Conservation (phyloP, 2,329 filamentous ascomycete species). For the Penicillium occitanis region DNA sequence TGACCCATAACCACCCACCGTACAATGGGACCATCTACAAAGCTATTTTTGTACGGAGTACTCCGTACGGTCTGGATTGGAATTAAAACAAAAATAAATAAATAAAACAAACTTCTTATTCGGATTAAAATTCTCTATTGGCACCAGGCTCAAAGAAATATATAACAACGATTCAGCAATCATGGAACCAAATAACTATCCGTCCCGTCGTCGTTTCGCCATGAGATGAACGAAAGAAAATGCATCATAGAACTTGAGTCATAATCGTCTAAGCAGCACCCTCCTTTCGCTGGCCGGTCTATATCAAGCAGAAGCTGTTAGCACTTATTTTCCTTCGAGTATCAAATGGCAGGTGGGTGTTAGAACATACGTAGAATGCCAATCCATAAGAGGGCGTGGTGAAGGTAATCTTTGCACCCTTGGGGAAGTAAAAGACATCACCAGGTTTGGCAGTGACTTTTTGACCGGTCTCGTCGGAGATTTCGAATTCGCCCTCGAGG, state of each 20-base stretch:
- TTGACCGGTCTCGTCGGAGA: slow-evolving; percentile 62
- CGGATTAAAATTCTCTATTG: neutral
- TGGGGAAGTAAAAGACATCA: slow-evolving; percentile 69
- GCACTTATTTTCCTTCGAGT: neutral
- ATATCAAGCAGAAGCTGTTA: neutral
- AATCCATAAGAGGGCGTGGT: slow-evolving; percentile 61
- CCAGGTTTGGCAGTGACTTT: slow-evolving; percentile 60
- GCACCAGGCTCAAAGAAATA: neutral
- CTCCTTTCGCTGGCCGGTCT: slow-evolving; percentile 31
- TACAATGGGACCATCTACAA: neutral
- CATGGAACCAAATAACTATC: neutral
- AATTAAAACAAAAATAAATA: neutral
- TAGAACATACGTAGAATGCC: slow-evolving; percentile 54
- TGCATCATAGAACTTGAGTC: neutral
- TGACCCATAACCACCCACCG: neutral
- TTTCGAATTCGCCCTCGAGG: slow-evolving; percentile 65
- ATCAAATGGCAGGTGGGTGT: neutral
- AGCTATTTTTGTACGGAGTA: neutral
- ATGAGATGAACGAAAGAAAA: neutral
- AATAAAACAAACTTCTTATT: neutral
- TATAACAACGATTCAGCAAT: neutral
- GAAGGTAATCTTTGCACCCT: slow-evolving; percentile 66
- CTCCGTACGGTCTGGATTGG: neutral
- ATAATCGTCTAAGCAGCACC: slow-evolving; percentile 27
- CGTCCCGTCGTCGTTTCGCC: neutral